A percentile compares a stretch with the other conserved stretches of the same genome.
phyloP scores from a whole-genome alignment of 805 yeast genomes.

The Suhomyces sp. region DNA sequence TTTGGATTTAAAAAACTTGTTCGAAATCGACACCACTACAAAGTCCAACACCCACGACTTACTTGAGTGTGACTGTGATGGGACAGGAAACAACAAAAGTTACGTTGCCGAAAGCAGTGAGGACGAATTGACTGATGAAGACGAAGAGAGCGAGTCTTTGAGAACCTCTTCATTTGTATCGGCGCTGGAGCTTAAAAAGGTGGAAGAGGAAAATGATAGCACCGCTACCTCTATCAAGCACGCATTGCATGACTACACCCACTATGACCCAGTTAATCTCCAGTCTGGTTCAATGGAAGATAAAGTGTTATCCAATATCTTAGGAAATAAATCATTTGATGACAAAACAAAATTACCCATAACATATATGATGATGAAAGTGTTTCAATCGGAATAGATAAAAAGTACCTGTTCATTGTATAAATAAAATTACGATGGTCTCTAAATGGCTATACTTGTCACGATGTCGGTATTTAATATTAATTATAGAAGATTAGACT shows the following conservation, averaged over 20 bases:
- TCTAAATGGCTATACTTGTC: no score
- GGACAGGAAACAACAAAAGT: conserved; percentile 46
- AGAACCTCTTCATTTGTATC: conserved; percentile 43
- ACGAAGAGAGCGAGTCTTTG: conserved; percentile 9
- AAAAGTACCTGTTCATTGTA: background rate
- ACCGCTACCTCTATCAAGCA: conserved; percentile 43
- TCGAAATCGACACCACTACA: conserved; percentile 52
- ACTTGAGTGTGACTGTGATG: conserved; percentile 60
- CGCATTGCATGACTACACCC: conserved; percentile 62
- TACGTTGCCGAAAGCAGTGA: conserved; percentile 14
- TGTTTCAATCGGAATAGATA: conserved; percentile 15
- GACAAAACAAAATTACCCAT: conserved; percentile 20
- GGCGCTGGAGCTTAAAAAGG: conserved; percentile 48
- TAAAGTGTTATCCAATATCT: conserved; percentile 27
- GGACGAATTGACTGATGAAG: conserved; percentile 5
- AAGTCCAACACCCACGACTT: conserved; percentile 75
- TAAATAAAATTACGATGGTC: no score
- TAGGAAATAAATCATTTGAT: conserved; percentile 13
- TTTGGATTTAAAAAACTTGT: conserved; percentile 70
- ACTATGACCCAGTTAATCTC: conserved; percentile 48
- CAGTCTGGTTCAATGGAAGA: conserved; percentile 16
- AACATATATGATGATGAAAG: conserved; percentile 42
- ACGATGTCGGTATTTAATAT: no score
- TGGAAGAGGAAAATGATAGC: conserved; percentile 25
- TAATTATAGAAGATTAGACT: no score